Conservation (phyloP, 2,329 filamentous ascomycete species). For the Ascochyta lentis region DNA sequence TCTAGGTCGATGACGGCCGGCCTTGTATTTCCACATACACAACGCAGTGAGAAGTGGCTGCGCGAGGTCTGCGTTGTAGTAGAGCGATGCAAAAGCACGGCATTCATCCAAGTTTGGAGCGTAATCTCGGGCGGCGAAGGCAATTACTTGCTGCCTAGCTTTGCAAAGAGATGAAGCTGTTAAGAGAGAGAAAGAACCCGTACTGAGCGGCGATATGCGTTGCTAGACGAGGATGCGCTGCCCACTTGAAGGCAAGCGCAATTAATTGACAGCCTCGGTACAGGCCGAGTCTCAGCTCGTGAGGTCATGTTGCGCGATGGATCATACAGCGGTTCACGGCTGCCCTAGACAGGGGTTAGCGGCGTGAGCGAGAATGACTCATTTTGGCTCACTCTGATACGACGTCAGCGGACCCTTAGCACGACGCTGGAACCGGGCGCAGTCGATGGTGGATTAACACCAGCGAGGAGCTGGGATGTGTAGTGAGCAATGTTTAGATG, state of each 20-base stretch:
- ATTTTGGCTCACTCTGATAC: slow-evolving; percentile 11
- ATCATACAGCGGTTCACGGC: background rate
- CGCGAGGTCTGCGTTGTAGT: no score
- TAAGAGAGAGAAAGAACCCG: background rate
- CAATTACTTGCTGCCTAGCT: background rate
- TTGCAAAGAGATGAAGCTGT: background rate
- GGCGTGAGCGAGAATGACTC: slow-evolving; percentile 28
- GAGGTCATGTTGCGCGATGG: slow-evolving; percentile 1
- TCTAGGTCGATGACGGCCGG: background rate
- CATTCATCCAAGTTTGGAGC: background rate
- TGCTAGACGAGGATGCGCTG: background rate
- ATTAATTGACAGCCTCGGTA: background rate
- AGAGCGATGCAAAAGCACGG: background rate
- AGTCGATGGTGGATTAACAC: background rate
- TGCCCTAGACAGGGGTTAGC: slow-evolving; percentile 3
- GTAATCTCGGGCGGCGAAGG: background rate
- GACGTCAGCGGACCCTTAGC: background rate
- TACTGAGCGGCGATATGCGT: background rate
- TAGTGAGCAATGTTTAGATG: no score
- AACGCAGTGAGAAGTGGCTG: background rate
- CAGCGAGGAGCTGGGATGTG: no score
- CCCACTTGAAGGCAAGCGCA: slow-evolving; percentile 2
- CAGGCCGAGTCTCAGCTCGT: background rate
- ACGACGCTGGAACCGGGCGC: background rate
- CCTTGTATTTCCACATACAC: background rate